Base-by-base conservation (phyloP, 73 alveolate species). In the Tetrahymena malaccensis region DNA sequence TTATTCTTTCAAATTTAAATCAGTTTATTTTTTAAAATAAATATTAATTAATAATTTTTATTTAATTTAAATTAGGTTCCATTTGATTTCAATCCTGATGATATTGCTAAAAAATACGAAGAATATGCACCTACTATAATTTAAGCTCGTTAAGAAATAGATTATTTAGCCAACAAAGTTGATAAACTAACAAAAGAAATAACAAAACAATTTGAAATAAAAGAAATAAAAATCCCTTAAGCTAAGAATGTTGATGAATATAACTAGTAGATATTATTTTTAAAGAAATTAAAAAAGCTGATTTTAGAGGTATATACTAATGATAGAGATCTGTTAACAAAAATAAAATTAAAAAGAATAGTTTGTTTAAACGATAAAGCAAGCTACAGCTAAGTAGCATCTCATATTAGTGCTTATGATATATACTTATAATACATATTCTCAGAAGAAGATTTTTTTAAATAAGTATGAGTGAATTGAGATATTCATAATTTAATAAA, bases 81-180 rank as follows among this genome's bases (percentile, higher is more conserved):
- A 38, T 95, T 43, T 55, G 89, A 95, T 85, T 95, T 95, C 35
- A 93, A 85, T 50, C 56, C 94, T 7, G 93, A 85, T 35, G 97
- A 95, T 21, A 85, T 95, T 25, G 89, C 89, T 27, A 70, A 70
- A n/a, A 27, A 70, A 70, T 70, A 70, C 21, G 89, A 70, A 70
- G 37, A 70, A n/a, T 70, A 2, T 3, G 89, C 89, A 22, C 89
- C 89, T 27, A 3, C 31, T 22, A 33, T 70, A 22, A 70, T 70
- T 5, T 70, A 70, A 70, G 89, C 89, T 70, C 89, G 89, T n/a
- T 70, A 70, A 70, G 89, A 70, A 70, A 70, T 70, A 70, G 89
- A 70, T n/a, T 70, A 70, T n/a, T 70, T 70, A 70, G 89, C 89
- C 31, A 70, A 70, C 25, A 70, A 70, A n/a, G 37, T 70, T 11